Evolutionary conservation across 441 rosid species (phyloP).

Genomic region (Gossypium laxum): DNA sequence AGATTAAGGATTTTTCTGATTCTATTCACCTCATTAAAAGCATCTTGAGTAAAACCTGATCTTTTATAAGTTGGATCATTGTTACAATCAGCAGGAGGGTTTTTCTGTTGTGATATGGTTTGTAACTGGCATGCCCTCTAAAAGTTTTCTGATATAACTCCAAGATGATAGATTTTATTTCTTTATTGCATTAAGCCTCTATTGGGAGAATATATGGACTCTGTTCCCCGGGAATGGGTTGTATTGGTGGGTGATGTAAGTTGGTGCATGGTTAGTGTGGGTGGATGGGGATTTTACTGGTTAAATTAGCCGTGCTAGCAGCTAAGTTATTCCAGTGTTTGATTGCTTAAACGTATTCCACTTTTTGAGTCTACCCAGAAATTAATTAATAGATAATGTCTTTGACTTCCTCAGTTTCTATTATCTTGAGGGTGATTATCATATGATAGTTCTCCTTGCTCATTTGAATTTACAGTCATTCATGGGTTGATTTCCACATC

Average conservation of each 20-base stretch:
- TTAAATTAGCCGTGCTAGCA: slow-evolving; percentile 4
- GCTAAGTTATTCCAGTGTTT: background rate
- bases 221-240: background rate
- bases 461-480: slow-evolving; percentile 9
- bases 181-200: background rate
- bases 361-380: background rate
- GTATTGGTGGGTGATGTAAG: background rate
- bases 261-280: background rate
- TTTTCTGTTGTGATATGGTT: background rate
- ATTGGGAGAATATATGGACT: background rate
- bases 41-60: background rate
- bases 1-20: background rate
- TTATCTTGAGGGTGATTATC: background rate
- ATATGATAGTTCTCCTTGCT: background rate
- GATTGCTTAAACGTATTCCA: background rate
- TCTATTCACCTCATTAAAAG: background rate
- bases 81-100: background rate
- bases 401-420: background rate
- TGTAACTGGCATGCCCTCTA: slow-evolving; percentile 2
- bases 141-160: background rate
- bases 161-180: background rate
- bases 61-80: background rate
- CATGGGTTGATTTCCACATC: slow-evolving; percentile 11
- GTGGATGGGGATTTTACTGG: background rate
- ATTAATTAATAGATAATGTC: background rate